These are phyloP conservation scores for Sarocladium strictum DNA, from an alignment of 2,329 filamentous ascomycete genomes.

Conservation along the genomic window DNA sequence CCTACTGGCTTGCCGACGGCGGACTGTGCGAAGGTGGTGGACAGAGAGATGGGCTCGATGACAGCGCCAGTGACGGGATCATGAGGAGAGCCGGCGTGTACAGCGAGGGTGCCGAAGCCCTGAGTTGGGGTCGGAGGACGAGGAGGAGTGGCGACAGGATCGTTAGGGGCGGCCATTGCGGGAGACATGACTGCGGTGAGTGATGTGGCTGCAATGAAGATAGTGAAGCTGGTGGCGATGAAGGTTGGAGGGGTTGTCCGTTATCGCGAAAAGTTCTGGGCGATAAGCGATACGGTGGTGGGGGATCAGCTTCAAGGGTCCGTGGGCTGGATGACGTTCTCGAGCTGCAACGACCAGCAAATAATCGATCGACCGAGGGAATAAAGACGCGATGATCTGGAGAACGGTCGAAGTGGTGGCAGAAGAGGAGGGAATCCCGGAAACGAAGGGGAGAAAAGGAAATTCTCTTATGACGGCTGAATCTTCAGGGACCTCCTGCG, in stretches of 20 bases:
- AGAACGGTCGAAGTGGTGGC: no score
- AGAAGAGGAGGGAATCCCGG: no score
- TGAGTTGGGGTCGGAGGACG: conserved; percentile 66
- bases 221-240: not conserved
- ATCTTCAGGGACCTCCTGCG: no score
- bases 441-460: no score
- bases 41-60: conserved; percentile 92
- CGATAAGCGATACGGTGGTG: conserved; percentile 6
- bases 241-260: not conserved
- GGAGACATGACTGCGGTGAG: conserved; percentile 19
- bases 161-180: conserved; percentile 36
- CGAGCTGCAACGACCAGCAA: not conserved
- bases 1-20: conserved; percentile 83
- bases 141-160: conserved; percentile 66
- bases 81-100: conserved; percentile 87
- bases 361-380: no score
- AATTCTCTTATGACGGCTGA: no score
- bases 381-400: no score
- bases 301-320: conserved; percentile 6
- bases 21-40: conserved; percentile 92
- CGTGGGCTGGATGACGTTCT: not conserved
- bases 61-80: conserved; percentile 91
- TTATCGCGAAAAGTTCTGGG: not conserved
- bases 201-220: not conserved
- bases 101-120: conserved; percentile 86